Evolutionary conservation across 441 rosid genomes (phyloP).

Genomic region (Breynia disticha): DNA sequence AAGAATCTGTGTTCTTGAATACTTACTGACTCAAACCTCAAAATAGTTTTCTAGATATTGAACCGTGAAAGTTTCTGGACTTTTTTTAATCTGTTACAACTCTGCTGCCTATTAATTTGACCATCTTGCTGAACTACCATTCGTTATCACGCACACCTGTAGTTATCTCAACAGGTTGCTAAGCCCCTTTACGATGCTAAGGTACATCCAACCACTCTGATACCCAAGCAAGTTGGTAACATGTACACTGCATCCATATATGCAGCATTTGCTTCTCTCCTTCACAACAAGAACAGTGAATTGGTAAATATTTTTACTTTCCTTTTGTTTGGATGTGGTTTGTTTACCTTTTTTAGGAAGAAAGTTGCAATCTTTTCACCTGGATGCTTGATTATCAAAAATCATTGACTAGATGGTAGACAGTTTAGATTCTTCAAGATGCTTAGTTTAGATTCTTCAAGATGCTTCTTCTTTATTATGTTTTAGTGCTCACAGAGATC

Average conservation of each 20-base stretch:
- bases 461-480: too few relatives aligned
- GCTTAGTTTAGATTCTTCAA: too few relatives aligned
- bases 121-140: conserved; percentile 13
- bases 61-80: neutral
- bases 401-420: too few relatives aligned
- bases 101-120: neutral
- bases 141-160: conserved; percentile 13
- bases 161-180: conserved; percentile 85
- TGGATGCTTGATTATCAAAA: too few relatives aligned
- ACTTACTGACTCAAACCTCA: too few relatives aligned
- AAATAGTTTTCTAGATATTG: neutral
- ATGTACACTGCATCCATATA: conserved; percentile 97
- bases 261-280: conserved; percentile 87
- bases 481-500: conserved; percentile 8
- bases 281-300: conserved; percentile 61
- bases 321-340: too few relatives aligned
- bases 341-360: too few relatives aligned
- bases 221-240: conserved; percentile 97
- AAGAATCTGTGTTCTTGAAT: too few relatives aligned
- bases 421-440: too few relatives aligned
- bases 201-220: conserved; percentile 79
- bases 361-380: too few relatives aligned
- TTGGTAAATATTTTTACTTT: conserved; percentile 40
- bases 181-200: conserved; percentile 70
- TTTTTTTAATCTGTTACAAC: neutral